Base-by-base conservation (phyloP, 2,329 filamentous ascomycete species). In the Sporothrix sp. region DNA sequence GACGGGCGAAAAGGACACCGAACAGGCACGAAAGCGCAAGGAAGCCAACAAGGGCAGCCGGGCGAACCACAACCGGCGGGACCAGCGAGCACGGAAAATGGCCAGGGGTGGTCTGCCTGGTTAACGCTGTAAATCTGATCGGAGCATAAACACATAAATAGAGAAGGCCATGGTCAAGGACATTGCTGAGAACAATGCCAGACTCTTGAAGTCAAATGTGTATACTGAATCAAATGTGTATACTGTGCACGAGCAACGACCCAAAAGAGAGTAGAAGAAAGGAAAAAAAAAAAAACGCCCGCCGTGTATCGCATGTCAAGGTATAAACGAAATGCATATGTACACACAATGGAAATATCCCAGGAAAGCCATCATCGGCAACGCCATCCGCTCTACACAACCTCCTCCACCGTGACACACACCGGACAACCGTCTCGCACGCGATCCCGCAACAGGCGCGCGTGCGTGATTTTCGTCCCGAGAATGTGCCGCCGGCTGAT, bases 391-490 rank as follows among this genome's bases (percentile, higher is more conserved):
- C 1, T 5, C 18, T 23, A 44, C 3, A 10, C 28, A n/a, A 43
- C 27, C 27, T 20, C 10, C 11, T 14, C 18, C 13, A 11, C 16
- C 42, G 32, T 44, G 18, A 33, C 42, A 28, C 81, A 84, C 16
- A 82, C 69, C 0, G 81, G 78, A 66, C 83, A 87, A 0, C 82
- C 83, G 8, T 73, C 75, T 40, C 73, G 69, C 32, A 91, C 74
- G 54, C 79, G 79, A 59, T 90, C 85, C 58, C 82, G 76, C 53
- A 95, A 67, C 50, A 95, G 64, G 56, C 88, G 78, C 35, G 90
- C 89, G 62, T 88, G 87, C 56, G 86, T 93, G 25, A 95, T 88
- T 67, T 96, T 96, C 27, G 84, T 80, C 0, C 87, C 86, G 7
- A 97, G 81, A 48, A 84, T 87, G 51, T 83, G 74, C 7, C 76